These are phyloP conservation scores for Lunasporangiospora selenospora DNA, from an alignment of 192 early-diverging fungal genomes.

Conservation along the genomic window DNA sequence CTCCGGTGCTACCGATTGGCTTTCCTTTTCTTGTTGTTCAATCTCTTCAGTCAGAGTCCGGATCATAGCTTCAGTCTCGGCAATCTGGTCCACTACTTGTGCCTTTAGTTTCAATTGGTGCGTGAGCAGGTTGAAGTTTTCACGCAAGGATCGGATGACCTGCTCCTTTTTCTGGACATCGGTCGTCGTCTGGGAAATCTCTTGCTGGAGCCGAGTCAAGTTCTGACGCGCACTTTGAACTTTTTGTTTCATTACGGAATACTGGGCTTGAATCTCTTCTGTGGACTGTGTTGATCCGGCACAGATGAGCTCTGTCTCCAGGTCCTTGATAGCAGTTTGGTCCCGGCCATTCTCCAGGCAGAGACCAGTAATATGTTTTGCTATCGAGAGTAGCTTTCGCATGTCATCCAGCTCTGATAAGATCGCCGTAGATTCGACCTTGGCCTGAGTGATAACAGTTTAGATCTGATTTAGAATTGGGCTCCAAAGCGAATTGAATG, in stretches of 20 bases:
- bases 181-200: constrained; percentile 58
- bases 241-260: constrained; percentile 54
- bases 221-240: constrained; percentile 45
- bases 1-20: constrained; percentile 24
- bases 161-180: constrained; percentile 63
- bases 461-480: neutral
- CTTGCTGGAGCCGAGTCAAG: constrained; percentile 52
- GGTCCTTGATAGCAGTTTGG: neutral
- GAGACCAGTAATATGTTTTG: constrained; percentile 3
- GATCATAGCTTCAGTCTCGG: constrained; percentile 49
- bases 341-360: constrained; percentile 17
- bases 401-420: constrained; percentile 11
- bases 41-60: constrained; percentile 19
- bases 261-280: constrained; percentile 71
- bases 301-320: constrained; percentile 55
- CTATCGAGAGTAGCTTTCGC: neutral
- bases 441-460: constrained; percentile 10
- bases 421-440: constrained; percentile 4
- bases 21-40: constrained; percentile 28
- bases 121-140: constrained; percentile 48
- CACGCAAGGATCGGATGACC: constrained; percentile 48
- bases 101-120: constrained; percentile 38
- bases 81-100: constrained; percentile 49
- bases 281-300: constrained; percentile 70
- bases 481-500: too few relatives aligned